phyloP scores from a whole-genome alignment of 352 stramenopile species.

The Globisporangium nodosum region DNA sequence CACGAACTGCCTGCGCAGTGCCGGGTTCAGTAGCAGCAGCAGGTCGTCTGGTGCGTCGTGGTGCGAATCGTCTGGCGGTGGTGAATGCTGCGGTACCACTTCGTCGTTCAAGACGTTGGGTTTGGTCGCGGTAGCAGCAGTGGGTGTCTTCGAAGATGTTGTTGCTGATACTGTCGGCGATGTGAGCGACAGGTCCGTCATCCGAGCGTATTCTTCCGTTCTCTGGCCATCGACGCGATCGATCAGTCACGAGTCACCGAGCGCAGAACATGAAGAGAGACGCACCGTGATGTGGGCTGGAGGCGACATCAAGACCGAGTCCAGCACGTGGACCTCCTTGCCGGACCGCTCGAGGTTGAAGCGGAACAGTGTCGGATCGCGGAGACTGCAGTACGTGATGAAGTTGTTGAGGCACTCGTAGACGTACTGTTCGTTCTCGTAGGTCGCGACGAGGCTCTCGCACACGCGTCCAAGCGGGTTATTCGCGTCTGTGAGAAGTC shows the following conservation, averaged over 20 bases:
- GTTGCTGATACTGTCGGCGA: conserved; percentile 7
- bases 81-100: background rate
- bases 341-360: conserved; percentile 51
- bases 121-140: background rate
- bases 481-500: conserved; percentile 42
- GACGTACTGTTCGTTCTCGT: conserved; percentile 68
- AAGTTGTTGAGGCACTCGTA: conserved; percentile 66
- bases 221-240: conserved; percentile 10
- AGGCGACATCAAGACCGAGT: conserved; percentile 43
- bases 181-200: conserved; percentile 35
- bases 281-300: conserved; percentile 39
- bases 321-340: conserved; percentile 54
- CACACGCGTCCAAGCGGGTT: conserved; percentile 50
- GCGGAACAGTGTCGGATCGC: conserved; percentile 35
- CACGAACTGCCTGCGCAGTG: conserved; percentile 56
- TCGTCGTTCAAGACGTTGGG: background rate
- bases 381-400: conserved; percentile 40
- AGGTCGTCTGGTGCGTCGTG: conserved; percentile 3
- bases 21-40: conserved; percentile 44
- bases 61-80: background rate
- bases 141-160: background rate
- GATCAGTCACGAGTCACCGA: background rate
- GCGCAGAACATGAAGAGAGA: background rate
- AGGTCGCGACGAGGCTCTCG: conserved; percentile 55
- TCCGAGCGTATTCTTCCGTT: conserved; percentile 26